Conservation (phyloP, 495 filamentous ascomycete species). For the Penicillium crystallinum region DNA sequence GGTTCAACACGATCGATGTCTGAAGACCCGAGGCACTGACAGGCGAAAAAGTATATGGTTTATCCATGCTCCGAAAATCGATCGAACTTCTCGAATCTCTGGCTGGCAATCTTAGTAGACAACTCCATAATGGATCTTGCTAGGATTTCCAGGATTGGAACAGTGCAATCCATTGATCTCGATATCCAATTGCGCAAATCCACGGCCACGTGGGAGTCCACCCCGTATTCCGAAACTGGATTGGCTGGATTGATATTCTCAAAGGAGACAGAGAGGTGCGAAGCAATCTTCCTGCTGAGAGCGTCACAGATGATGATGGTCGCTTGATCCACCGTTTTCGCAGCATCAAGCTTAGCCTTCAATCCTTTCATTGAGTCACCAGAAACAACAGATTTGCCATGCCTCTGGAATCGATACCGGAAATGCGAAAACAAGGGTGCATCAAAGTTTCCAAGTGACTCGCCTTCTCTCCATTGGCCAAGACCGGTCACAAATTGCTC, state of each 20-base stretch:
- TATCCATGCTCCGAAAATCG: background rate
- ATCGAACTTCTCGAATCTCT: background rate
- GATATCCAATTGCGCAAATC: constrained; percentile 43
- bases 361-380: constrained; percentile 13
- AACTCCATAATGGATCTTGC: constrained; percentile 20
- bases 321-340: constrained; percentile 25
- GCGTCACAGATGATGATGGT: constrained; percentile 17
- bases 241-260: constrained; percentile 35
- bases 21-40: too few species aligned
- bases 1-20: too few species aligned
- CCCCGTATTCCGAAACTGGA: constrained; percentile 30
- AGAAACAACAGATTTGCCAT: background rate
- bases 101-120: constrained; percentile 15
- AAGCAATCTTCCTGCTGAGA: constrained; percentile 22
- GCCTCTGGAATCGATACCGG: constrained; percentile 7
- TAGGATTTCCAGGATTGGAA: constrained; percentile 26
- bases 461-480: constrained; percentile 20
- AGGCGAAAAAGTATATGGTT: too few species aligned
- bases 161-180: constrained; percentile 11
- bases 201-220: constrained; percentile 44
- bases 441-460: constrained; percentile 23
- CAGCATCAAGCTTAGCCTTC: constrained; percentile 12
- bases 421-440: constrained; percentile 24
- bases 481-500: constrained; percentile 26
- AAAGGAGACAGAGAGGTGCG: constrained; percentile 24